Evolutionary conservation across 257 asterid species (phyloP).

Genomic region (Rubia yunnanensis): DNA sequence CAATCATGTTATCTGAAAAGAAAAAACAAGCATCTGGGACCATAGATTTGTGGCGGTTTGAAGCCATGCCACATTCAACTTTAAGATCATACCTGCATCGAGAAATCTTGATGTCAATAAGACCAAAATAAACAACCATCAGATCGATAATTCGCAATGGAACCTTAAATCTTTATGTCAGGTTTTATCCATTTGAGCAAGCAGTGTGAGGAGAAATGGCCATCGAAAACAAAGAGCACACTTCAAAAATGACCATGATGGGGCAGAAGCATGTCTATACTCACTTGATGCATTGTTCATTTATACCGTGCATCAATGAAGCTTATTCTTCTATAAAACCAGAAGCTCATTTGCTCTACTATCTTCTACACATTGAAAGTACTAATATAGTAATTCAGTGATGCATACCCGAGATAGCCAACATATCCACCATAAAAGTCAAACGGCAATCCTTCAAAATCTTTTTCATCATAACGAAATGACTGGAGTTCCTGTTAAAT

Average conservation of each 20-base stretch:
- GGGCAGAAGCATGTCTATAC: background rate
- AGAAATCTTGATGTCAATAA: conserved; percentile 5
- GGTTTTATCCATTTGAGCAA: background rate
- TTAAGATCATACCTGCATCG: conserved; percentile 86
- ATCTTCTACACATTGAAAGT: background rate
- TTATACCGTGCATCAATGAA: background rate
- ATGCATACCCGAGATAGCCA: conserved; percentile 87
- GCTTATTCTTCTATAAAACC: background rate
- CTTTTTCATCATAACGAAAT: conserved; percentile 58
- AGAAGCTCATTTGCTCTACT: background rate
- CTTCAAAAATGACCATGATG: background rate
- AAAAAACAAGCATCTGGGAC: conserved; percentile 96
- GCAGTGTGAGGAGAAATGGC: background rate
- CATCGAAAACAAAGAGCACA: background rate
- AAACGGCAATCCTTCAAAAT: conserved; percentile 85
- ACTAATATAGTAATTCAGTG: background rate
- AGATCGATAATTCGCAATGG: background rate
- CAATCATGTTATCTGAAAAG: conserved; percentile 80
- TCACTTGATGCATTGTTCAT: background rate
- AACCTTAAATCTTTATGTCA: background rate
- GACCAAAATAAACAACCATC: background rate
- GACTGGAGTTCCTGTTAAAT: conserved; percentile 76
- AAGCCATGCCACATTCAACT: conserved; percentile 72
- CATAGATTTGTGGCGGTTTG: conserved; percentile 60
- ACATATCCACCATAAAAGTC: conserved; percentile 89